Conservation (phyloP, 2,329 filamentous ascomycete genomes). For the Fusarium nodosum region DNA sequence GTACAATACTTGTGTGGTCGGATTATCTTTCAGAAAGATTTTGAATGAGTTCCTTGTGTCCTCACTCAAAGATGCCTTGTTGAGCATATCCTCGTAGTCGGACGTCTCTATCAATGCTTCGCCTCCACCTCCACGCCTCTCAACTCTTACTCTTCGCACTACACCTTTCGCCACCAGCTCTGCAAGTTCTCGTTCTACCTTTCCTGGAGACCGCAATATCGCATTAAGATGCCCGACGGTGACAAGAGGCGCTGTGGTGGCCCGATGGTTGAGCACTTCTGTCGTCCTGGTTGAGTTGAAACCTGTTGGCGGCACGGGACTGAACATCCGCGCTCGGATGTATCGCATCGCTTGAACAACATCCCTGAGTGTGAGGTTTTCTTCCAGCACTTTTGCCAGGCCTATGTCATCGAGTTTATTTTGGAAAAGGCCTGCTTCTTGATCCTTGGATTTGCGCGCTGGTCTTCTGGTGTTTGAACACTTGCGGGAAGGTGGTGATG, state of each 20-base stretch:
- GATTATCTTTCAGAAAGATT: slow-evolving; percentile 64
- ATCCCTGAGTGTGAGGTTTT: slow-evolving; percentile 70
- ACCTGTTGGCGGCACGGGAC: slow-evolving; percentile 71
- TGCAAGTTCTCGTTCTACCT: slow-evolving; percentile 75
- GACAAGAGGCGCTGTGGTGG: slow-evolving; percentile 72
- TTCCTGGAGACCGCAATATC: slow-evolving; percentile 72
- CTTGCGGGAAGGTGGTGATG: slow-evolving; percentile 29
- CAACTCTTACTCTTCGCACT: slow-evolving; percentile 73
- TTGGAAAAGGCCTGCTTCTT: slow-evolving; percentile 53
- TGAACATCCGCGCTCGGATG: slow-evolving; percentile 74
- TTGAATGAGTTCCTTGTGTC: slow-evolving; percentile 66
- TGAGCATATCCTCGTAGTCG: slow-evolving; percentile 67
- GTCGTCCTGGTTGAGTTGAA: slow-evolving; percentile 74
- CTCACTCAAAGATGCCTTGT: slow-evolving; percentile 55
- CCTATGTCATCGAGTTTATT: slow-evolving; percentile 72
- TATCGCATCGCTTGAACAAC: slow-evolving; percentile 75
- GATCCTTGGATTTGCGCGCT: slow-evolving; percentile 42
- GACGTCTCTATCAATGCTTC: slow-evolving; percentile 73
- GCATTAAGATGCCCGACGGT: slow-evolving; percentile 76
- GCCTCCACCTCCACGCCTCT: slow-evolving; percentile 70
- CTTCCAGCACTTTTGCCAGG: slow-evolving; percentile 66
- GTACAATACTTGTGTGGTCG: slow-evolving; percentile 56
- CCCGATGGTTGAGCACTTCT: slow-evolving; percentile 73
- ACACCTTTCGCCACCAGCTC: slow-evolving; percentile 69
- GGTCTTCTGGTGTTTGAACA: slow-evolving; percentile 45